Conservation (phyloP, 306 rosid species). For the Malus orientalis region DNA sequence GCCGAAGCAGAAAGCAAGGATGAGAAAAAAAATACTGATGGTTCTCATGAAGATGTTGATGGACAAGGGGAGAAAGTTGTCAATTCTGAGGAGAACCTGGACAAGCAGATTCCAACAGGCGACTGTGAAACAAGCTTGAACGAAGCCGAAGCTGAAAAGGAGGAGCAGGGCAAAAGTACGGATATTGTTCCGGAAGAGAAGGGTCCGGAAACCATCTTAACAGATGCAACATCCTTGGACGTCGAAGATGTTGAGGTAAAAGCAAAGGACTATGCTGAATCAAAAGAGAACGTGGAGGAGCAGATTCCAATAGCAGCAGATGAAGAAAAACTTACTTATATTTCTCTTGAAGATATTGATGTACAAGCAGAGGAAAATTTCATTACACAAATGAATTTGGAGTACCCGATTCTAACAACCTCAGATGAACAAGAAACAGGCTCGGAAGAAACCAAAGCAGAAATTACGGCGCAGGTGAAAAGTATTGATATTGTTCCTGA, state of each 20-base stretch:
- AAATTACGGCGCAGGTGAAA: not conserved
- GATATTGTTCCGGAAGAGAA: not conserved
- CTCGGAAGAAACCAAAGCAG: conserved; percentile 10
- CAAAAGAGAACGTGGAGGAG: not conserved
- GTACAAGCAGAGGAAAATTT: not conserved
- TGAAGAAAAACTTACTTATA: too few species aligned
- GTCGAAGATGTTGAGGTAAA: conserved; percentile 5
- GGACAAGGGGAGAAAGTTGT: not conserved
- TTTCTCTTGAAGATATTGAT: not conserved
- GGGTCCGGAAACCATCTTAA: not conserved
- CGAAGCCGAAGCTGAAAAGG: conserved; percentile 7
- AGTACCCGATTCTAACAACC: not conserved
- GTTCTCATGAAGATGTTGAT: not conserved
- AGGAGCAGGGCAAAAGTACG: not conserved
- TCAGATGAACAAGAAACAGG: conserved; percentile 5
- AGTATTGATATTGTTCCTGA: not conserved
- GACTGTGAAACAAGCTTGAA: conserved; percentile 4
- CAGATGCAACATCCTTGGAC: not conserved
- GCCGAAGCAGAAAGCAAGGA: not conserved
- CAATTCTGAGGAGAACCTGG: conserved; percentile 2
- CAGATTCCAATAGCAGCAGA: not conserved
- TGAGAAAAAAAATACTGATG: not conserved
- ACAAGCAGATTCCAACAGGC: not conserved
- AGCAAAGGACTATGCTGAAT: not conserved
- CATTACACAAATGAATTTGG: not conserved